Evolutionary conservation across 2,329 filamentous ascomycete genomes (phyloP).

Genomic region (Talaromyces sp.): DNA sequence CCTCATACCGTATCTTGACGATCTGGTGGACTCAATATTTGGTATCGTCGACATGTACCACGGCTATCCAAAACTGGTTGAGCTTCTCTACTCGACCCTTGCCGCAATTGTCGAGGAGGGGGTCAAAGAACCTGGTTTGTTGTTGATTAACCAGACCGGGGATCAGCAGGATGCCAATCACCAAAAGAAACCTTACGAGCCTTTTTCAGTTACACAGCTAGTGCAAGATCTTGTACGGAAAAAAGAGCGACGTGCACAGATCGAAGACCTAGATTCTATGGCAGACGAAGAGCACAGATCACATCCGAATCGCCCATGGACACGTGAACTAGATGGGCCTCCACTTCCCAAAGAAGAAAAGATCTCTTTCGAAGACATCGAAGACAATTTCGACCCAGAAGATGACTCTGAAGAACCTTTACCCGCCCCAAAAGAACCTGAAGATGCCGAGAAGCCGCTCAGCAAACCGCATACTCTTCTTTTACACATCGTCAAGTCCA

Average conservation of each 20-base stretch:
- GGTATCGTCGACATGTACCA: constrained; percentile 92
- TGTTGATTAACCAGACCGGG: constrained; percentile 38
- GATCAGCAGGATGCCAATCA: constrained; percentile 20
- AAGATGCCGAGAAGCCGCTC: constrained; percentile 55
- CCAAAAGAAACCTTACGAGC: constrained; percentile 25
- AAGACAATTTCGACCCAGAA: background rate
- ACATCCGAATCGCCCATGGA: constrained; percentile 31
- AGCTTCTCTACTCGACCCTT: constrained; percentile 76
- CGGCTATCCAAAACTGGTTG: constrained; percentile 81
- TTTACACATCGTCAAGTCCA: constrained; percentile 72
- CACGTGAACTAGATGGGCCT: constrained; percentile 19
- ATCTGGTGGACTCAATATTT: constrained; percentile 86
- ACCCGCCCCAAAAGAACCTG: constrained; percentile 41
- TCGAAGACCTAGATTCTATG: constrained; percentile 17
- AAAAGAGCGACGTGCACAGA: constrained; percentile 24
- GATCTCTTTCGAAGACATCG: constrained; percentile 13
- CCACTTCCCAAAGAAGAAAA: constrained; percentile 21
- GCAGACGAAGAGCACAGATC: constrained; percentile 19
- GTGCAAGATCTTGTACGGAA: constrained; percentile 28
- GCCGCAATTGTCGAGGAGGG: constrained; percentile 80
- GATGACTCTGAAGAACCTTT: constrained; percentile 28
- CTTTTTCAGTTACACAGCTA: constrained; percentile 28
- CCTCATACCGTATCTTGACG: constrained; percentile 83
- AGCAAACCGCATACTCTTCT: constrained; percentile 78
- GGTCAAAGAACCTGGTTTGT: constrained; percentile 49